phyloP scores from a whole-genome alignment of 352 stramenopile genomes.

The Chrysophaeum taylorii region DNA sequence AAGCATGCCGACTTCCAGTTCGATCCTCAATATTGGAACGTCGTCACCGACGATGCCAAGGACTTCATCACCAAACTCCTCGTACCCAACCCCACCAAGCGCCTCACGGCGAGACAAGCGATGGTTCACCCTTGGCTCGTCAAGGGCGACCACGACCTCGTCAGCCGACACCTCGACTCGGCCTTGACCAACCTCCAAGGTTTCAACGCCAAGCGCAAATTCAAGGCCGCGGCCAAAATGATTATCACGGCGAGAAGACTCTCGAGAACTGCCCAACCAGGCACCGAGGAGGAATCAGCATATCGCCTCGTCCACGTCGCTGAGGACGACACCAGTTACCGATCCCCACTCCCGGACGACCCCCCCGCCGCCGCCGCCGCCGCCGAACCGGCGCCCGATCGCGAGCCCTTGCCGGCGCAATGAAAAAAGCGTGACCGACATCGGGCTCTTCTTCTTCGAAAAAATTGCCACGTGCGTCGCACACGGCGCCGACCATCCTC shows the following conservation, averaged over 20 bases:
- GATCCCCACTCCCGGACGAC: too few species aligned
- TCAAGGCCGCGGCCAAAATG: slow-evolving; percentile 45
- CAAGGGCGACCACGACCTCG: slow-evolving; percentile 27
- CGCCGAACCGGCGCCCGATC: too few species aligned
- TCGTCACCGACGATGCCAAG: slow-evolving; percentile 78
- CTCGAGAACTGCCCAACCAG: too few species aligned
- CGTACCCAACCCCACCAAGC: background rate
- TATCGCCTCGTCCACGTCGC: too few species aligned
- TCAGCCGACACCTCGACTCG: slow-evolving; percentile 35
- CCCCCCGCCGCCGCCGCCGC: too few species aligned
- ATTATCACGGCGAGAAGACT: slow-evolving; percentile 26
- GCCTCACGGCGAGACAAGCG: slow-evolving; percentile 15
- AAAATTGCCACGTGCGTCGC: too few species aligned
- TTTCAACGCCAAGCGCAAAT: slow-evolving; percentile 47
- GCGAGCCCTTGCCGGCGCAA: too few species aligned
- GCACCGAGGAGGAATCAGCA: too few species aligned
- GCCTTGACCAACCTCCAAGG: slow-evolving; percentile 45
- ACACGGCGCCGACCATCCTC: too few species aligned
- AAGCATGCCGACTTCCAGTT: slow-evolving; percentile 72
- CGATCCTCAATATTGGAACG: slow-evolving; percentile 67
- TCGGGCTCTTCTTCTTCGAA: too few species aligned
- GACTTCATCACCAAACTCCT: slow-evolving; percentile 41
- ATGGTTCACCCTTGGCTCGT: slow-evolving; percentile 24
- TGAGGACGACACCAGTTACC: too few species aligned
- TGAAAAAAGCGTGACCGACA: too few species aligned